phyloP scores from a whole-genome alignment of 345 rosid species.

The Linum tenue region DNA sequence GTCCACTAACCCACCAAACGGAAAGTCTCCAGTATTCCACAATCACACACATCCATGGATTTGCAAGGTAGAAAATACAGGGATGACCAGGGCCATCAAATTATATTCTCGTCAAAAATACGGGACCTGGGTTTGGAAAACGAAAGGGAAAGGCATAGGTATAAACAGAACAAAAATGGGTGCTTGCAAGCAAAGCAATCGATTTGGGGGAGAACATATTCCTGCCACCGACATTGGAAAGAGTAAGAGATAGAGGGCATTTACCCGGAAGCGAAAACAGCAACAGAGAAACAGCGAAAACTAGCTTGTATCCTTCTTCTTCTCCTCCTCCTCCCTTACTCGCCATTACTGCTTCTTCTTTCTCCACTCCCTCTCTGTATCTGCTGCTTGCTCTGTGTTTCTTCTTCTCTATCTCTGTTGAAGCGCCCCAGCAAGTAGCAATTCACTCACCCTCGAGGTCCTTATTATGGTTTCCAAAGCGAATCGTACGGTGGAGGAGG shows the following conservation, averaged over 20 bases:
- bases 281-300: constrained; percentile 34
- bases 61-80: too few relatives aligned
- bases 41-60: too few relatives aligned
- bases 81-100: too few relatives aligned
- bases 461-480: too few relatives aligned
- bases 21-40: neutral
- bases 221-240: constrained; percentile 1
- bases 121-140: too few relatives aligned
- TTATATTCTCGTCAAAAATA: too few relatives aligned
- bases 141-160: too few relatives aligned
- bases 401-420: constrained; percentile 1
- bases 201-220: neutral
- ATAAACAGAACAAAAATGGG: neutral
- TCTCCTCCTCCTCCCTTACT: constrained; percentile 16
- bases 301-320: constrained; percentile 30
- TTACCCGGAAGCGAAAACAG: constrained; percentile 53
- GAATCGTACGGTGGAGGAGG: neutral
- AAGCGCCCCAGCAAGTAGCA: neutral
- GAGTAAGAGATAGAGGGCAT: constrained; percentile 9
- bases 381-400: neutral
- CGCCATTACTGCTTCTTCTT: constrained; percentile 17
- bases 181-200: neutral
- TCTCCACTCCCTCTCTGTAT: too few relatives aligned
- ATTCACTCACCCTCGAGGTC: too few relatives aligned
- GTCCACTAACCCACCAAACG: constrained; percentile 14